These are phyloP conservation scores for Didymella pinodella DNA, from an alignment of 2,329 filamentous ascomycete genomes.

Conservation along the genomic window DNA sequence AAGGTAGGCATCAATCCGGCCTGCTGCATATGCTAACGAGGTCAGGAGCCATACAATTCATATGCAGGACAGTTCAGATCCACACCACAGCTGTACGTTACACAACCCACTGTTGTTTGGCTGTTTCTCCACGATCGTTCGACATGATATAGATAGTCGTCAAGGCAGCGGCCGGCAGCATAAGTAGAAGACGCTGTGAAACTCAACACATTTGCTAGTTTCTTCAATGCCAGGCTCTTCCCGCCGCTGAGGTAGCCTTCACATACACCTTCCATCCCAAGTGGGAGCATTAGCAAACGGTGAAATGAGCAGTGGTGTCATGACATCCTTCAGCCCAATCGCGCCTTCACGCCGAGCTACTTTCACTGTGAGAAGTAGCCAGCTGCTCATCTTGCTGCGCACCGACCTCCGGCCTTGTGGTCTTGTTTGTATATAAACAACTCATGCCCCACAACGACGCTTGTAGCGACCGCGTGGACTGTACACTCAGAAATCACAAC, in stretches of 20 bases:
- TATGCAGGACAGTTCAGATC: neutral
- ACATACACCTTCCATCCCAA: neutral
- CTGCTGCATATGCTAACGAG: neutral
- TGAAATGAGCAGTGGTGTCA: constrained; percentile 6
- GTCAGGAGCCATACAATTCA: neutral
- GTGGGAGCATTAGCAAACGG: neutral
- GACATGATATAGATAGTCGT: no score
- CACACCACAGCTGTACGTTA: neutral
- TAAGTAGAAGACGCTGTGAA: no score
- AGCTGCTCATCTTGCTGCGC: neutral
- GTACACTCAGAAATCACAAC: neutral
- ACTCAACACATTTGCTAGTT: neutral
- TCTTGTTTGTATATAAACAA: constrained; percentile 15
- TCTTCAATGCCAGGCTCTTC: neutral
- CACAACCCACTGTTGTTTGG: neutral
- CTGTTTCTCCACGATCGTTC: no score
- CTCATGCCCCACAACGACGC: neutral
- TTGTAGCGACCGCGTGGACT: neutral
- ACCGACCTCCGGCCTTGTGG: neutral
- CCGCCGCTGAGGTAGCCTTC: no score
- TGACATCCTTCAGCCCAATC: constrained; percentile 4
- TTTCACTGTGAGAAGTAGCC: constrained; percentile 11
- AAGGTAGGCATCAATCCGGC: neutral
- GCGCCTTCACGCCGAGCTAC: constrained; percentile 4
- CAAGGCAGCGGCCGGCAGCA: no score